Percentiles rank a stretch among this genome's conserved stretches.
Evolutionary conservation across 2,329 filamentous ascomycete species (phyloP).

Genomic region (Hypoxylon sp.): DNA sequence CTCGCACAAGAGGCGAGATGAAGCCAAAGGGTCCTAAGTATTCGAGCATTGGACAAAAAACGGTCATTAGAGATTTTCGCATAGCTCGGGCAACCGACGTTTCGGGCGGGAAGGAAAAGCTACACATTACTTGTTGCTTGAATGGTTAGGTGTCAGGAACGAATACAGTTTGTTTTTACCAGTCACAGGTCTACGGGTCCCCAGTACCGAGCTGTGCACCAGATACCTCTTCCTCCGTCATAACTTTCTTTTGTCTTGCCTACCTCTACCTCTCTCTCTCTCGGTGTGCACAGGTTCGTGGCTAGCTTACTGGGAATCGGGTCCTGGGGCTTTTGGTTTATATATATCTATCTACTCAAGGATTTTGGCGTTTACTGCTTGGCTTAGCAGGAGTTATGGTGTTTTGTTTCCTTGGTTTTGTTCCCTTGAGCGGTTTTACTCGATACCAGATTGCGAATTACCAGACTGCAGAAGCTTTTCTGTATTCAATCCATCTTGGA

Average conservation of each 20-base stretch:
- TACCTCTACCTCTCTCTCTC: conserved; percentile 11
- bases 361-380: conserved; percentile 23
- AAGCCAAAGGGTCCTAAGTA: conserved; percentile 26
- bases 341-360: conserved; percentile 29
- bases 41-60: conserved; percentile 44
- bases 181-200: conserved; percentile 41
- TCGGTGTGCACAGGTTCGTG: conserved; percentile 32
- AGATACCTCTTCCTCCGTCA: conserved; percentile 40
- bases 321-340: conserved; percentile 29
- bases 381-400: conserved; percentile 37
- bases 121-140: conserved; percentile 39
- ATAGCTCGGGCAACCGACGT: conserved; percentile 52
- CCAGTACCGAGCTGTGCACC: conserved; percentile 44
- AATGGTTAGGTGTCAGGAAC: conserved; percentile 46
- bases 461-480: conserved; percentile 37
- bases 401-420: conserved; percentile 27
- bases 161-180: conserved; percentile 43
- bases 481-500: conserved; percentile 35
- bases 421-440: conserved; percentile 26
- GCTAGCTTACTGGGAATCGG: conserved; percentile 30
- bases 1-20: conserved; percentile 25
- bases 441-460: conserved; percentile 47
- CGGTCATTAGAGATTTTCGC: conserved; percentile 49
- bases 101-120: conserved; percentile 44
- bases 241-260: conserved; percentile 41